Conservation (phyloP, 176 grass and related monocot genomes). For the Rhynchospora pubera region DNA sequence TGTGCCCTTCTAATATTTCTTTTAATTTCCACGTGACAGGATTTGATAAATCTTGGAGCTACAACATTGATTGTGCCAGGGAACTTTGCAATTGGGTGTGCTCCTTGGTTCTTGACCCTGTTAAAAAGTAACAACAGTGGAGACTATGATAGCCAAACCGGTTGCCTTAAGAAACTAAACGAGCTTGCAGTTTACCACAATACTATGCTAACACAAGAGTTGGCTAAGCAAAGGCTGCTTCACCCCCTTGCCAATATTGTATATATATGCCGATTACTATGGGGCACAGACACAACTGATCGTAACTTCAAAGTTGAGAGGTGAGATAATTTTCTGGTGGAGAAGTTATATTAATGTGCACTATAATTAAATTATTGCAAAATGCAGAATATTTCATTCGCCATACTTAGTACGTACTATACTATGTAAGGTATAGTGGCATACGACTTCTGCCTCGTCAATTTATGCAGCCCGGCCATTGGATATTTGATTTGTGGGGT, state of each 20-base stretch:
- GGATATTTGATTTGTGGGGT: not conserved
- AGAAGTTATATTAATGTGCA: no score
- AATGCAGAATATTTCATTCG: no score
- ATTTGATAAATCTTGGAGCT: not conserved
- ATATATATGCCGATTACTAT: constrained; percentile 10
- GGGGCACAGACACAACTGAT: not conserved
- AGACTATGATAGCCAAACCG: not conserved
- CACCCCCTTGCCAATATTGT: not conserved
- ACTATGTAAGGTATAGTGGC: no score
- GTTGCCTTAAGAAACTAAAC: not conserved
- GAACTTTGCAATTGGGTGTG: not conserved
- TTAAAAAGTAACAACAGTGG: not conserved
- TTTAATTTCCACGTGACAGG: not conserved
- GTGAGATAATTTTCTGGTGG: not conserved
- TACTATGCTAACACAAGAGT: not conserved
- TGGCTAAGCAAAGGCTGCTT: not conserved
- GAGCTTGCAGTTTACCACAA: not conserved
- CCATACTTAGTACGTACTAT: no score
- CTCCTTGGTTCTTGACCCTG: not conserved
- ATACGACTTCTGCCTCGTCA: no score
- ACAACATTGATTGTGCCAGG: constrained; percentile 1
- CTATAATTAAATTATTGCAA: no score
- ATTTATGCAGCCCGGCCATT: not conserved
- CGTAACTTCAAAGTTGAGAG: not conserved
- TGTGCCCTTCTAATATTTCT: not conserved